Evolutionary conservation across 2,329 filamentous ascomycete species (phyloP), one percentile per base, ranked within the genome.

Genomic region (Fusarium anguioides): DNA sequence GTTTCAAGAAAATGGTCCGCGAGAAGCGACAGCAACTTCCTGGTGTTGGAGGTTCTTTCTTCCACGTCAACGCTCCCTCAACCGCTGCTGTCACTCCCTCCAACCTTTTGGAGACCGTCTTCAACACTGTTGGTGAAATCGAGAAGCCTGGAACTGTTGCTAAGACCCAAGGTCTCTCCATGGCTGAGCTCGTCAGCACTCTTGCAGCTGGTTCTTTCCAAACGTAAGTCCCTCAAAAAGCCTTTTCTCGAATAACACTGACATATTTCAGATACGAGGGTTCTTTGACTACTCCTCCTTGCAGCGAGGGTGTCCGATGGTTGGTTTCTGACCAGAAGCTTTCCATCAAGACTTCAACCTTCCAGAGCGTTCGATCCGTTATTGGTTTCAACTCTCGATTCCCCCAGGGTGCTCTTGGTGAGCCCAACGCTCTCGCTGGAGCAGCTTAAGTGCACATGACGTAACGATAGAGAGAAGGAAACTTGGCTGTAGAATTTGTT

Each of bases 231-330:
- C 8, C 1, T 8, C n/a, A 0, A 4, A 1, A 4, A 23, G 14
- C 5, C 8, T 10, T 0, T 17, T 6, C 9, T 7, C 4, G 1
- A 5, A 21, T 8, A 6, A 6, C 14, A 8, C 59, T 62, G n/a
- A 64, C 11, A 24, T 4, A 0, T 0, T 24, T 0, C 5, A 74
- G 72, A 18, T 89, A 89, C 78, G 74, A 76, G 17, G 87, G 87
- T 18, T 87, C 85, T 15, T 77, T 89, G 31, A 89, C 87, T 23
- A 89, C 87, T 0, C 87, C 87, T 17, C 87, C 87, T 6, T 89
- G 87, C 77, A 80, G 80, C 8, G 86, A 89, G 76, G 84, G 83
- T 21, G 78, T 89, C 10, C 77, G 75, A n/a, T 88, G 86, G 80
- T 78, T 86, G 50, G 76, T 88, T 33, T 82, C 82, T 49, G 75